Base-by-base conservation (phyloP, 345 rosid species). In the Cardamine chenopodiifolia region DNA sequence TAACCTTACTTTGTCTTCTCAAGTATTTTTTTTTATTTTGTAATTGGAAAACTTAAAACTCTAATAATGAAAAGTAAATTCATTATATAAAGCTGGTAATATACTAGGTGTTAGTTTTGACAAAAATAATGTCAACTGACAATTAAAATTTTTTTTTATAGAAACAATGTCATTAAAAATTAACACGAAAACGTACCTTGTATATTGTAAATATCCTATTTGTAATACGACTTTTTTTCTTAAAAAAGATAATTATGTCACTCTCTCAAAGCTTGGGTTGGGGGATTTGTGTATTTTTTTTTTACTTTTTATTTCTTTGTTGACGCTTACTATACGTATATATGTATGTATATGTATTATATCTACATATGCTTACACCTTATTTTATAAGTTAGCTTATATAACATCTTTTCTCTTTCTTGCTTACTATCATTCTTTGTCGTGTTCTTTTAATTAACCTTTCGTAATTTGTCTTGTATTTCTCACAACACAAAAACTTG, bases 401-500 rank as follows among this genome's bases (percentile, higher is more conserved):
- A 78, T 66, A 59, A 78, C 81, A 72, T 59, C 42, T 72, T 49
- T 66, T 66, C 73, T 71, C 77, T 78, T 71, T 78, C 77, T 78
- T 78, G 73, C 40, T 72, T 59, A 71, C 59, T 44, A 66, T 67
- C 58, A 67, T 72, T 72, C 73, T 66, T 72, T 78, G 81, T 78
- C 81, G 81, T 78, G 74, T 78, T 72, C 78, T 68, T 60, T 78
- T 66, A 60, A 66, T 52, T 72, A 77, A 48, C 48, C 42, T 77
- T 65, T 28, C 71, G 52, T 35, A 62, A n/a, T 19, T 37, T 78
- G 59, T 78, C 78, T 60, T 54, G 75, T 68, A 71, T 71, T 29
- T 71, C 72, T 71, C 58, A 58, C 68, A 72, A 72, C 81, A 71
- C 81, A 65, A 64, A 70, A 77, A 77, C 72, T 76, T 70, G 75